Evolutionary conservation across 1,139 yeast species (phyloP).

Genomic region (Candida sp.): DNA sequence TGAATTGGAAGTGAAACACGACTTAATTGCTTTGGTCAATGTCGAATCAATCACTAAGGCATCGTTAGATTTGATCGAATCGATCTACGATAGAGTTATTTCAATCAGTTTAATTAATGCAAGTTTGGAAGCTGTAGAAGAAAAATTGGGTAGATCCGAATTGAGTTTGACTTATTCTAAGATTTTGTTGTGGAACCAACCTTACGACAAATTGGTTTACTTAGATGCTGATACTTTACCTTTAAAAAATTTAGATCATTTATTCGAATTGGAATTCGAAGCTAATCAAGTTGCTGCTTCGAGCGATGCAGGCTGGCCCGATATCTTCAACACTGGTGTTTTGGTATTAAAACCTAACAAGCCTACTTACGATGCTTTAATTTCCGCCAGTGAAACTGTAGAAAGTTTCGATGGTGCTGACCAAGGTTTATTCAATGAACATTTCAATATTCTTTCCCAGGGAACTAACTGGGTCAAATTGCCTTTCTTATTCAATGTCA

Average conservation of each 20-base stretch:
- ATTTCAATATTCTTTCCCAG: constrained; percentile 14
- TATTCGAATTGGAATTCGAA: constrained; percentile 16
- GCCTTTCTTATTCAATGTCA: constrained; percentile 29
- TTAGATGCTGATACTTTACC: constrained; percentile 30
- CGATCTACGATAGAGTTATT: constrained; percentile 22
- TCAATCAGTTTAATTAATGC: constrained; percentile 19
- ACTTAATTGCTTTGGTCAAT: constrained; percentile 21
- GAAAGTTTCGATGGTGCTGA: constrained; percentile 32
- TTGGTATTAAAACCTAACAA: constrained; percentile 23
- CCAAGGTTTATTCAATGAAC: constrained; percentile 31
- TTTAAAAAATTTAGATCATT: constrained; percentile 18
- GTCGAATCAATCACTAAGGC: constrained; percentile 13
- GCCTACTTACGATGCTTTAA: constrained; percentile 15
- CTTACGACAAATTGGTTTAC: constrained; percentile 22
- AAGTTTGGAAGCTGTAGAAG: constrained; percentile 16
- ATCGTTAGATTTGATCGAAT: constrained; percentile 14
- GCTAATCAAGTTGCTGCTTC: constrained; percentile 20
- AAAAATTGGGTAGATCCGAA: constrained; percentile 23
- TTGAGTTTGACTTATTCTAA: constrained; percentile 26
- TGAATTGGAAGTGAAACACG: constrained; percentile 15
- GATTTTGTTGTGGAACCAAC: constrained; percentile 25
- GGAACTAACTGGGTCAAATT: constrained; percentile 23
- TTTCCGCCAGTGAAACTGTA: constrained; percentile 11
- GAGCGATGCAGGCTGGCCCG: constrained; percentile 39
- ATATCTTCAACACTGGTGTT: constrained; percentile 31